Evolutionary conservation across 768 basidiomycete species (phyloP).

Genomic region (Pleurotus platypus): DNA sequence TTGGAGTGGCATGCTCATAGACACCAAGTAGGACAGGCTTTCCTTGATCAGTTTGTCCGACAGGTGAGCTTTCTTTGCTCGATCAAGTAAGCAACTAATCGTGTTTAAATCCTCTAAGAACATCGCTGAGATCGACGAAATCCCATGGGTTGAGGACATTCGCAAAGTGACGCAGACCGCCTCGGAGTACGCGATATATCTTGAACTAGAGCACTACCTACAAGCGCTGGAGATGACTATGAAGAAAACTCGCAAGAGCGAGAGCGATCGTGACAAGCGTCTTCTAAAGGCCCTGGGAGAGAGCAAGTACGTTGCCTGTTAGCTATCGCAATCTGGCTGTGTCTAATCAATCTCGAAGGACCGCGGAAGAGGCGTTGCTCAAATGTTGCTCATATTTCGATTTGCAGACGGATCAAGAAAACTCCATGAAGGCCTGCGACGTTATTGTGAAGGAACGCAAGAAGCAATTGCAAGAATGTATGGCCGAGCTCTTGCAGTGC

Average conservation of each 20-base stretch:
- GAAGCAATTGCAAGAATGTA: slow-evolving; percentile 77
- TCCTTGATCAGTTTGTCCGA: slow-evolving; percentile 79
- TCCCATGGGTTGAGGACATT: slow-evolving; percentile 67
- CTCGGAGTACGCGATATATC: slow-evolving; percentile 90
- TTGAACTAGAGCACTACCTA: slow-evolving; percentile 91
- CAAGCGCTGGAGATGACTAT: slow-evolving; percentile 87
- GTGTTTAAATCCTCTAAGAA: slow-evolving; percentile 47
- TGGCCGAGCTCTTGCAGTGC: slow-evolving; percentile 62
- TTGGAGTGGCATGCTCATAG: slow-evolving; percentile 91
- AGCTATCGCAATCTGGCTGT: slow-evolving; percentile 1
- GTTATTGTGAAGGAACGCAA: slow-evolving; percentile 83
- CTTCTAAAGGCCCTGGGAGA: slow-evolving; percentile 84
- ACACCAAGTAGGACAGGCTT: slow-evolving; percentile 75
- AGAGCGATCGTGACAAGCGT: slow-evolving; percentile 88
- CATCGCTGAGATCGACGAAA: slow-evolving; percentile 95
- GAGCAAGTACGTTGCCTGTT: slow-evolving; percentile 53
- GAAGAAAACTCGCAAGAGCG: slow-evolving; percentile 57
- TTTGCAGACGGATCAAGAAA: slow-evolving; percentile 61
- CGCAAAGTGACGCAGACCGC: slow-evolving; percentile 76
- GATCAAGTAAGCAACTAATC: slow-evolving; percentile 7
- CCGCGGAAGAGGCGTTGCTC: slow-evolving; percentile 88
- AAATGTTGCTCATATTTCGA: slow-evolving; percentile 97
- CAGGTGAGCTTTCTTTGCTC: slow-evolving; percentile 49
- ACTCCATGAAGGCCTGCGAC: slow-evolving; percentile 92
- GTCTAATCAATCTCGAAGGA: slow-evolving; percentile 33